A percentile compares a stretch with the other conserved stretches of the same genome.
Evolutionary conservation across 192 early-diverging fungal genomes (phyloP).

Genomic region (Cetraspora pellucida): DNA sequence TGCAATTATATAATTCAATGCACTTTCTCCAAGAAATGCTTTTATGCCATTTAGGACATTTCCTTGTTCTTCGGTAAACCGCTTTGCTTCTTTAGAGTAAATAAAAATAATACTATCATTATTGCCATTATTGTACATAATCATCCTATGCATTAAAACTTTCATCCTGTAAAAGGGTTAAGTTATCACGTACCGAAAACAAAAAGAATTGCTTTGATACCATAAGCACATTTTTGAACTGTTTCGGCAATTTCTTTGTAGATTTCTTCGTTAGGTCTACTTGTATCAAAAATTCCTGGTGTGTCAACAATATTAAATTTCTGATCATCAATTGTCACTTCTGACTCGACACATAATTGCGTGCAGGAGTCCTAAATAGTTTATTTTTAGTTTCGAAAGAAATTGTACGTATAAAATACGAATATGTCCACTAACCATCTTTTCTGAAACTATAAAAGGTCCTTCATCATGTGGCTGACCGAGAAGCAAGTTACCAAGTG

Average conservation of each 20-base stretch:
- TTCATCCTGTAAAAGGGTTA: neutral
- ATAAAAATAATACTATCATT: neutral
- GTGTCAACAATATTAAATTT: slow-evolving; percentile 20
- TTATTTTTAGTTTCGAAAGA: neutral
- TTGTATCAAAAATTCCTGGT: slow-evolving; percentile 25
- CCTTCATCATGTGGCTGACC: neutral
- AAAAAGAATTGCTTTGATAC: slow-evolving; percentile 26
- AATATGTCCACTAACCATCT: neutral
- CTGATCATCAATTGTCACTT: neutral
- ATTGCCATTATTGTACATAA: neutral
- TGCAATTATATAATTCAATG: slow-evolving; percentile 19
- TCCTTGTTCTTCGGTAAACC: slow-evolving; percentile 21
- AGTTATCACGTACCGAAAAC: slow-evolving; percentile 19
- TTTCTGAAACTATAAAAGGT: slow-evolving; percentile 4
- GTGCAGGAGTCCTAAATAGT: slow-evolving; percentile 20
- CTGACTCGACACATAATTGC: slow-evolving; percentile 13
- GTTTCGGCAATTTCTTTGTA: slow-evolving; percentile 11
- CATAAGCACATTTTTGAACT: slow-evolving; percentile 15
- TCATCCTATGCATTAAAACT: neutral
- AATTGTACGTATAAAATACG: neutral
- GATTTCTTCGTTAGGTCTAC: neutral
- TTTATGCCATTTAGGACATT: slow-evolving; percentile 15
- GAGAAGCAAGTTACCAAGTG: slow-evolving; percentile 22
- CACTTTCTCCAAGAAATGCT: slow-evolving; percentile 10
- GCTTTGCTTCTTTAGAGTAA: neutral